Evolutionary conservation across 75 land plant species (phyloP), one percentile per base, ranked within the genome.

Genomic region (Larix kaempferi): DNA sequence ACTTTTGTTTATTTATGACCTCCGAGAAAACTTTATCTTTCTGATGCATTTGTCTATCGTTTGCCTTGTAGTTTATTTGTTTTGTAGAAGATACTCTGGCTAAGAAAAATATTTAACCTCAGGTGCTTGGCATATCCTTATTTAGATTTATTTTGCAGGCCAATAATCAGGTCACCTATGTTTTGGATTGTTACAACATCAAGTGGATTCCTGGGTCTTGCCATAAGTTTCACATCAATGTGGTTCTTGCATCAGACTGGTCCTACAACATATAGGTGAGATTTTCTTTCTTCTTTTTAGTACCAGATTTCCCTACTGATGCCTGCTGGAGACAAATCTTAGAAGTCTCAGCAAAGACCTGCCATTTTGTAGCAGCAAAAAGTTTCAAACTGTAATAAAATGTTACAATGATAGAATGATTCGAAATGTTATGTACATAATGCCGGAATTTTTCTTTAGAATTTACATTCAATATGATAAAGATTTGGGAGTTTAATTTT

Each of bases 211-310:
- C 79, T 95, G 33, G 98, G 98, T 60, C 86, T 95, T 16, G 89
- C 91, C 14, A 95, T 95, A 81, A 95, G 98, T 74, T 95, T 95
- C 84, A 91, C 98, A 41, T 95, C 98, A 33, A 93, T 95, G 94
- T 95, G 98, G 98, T 95, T 95, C 83, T 81, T 95, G 74, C 89
- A 93, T 75, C 94, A 95, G 81, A 95, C 98, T 49, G 84, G 94
- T 21, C 89, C 98, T 27, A 95, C 98, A 22, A 95, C 98, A 57
- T 91, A 95, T 87, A 95, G 98, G 98, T 90, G 84, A 82, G 33
- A 58, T 76, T 57, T 71, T 26, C 63, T 73, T 76, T 25, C 74
- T 55, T 69, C 39, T 41, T 67, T 69, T 19, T 39, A 21, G 19
- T 41, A 21, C 35, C 23, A 0, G 13, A 69, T 41, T 3, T 37